These are phyloP conservation scores for Stentor coeruleus DNA, from an alignment of 73 alveolate species.

Conservation along the genomic window DNA sequence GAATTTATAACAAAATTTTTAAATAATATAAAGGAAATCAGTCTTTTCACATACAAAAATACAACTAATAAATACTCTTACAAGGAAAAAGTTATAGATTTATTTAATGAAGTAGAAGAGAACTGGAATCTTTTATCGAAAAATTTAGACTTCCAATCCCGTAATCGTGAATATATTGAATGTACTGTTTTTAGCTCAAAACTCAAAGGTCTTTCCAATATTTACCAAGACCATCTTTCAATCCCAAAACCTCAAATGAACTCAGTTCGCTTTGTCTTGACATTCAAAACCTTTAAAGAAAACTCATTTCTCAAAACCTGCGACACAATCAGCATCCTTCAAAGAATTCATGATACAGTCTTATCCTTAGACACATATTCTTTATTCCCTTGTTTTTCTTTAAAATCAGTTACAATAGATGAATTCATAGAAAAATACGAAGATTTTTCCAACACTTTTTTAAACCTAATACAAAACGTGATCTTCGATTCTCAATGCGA, in stretches of 20 bases:
- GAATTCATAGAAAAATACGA: constrained; percentile 33
- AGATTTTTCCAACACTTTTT: constrained; percentile 31
- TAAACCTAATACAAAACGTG: constrained; percentile 49
- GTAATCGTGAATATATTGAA: background rate
- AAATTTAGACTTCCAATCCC: background rate
- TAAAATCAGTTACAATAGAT: constrained; percentile 29
- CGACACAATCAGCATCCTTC: constrained; percentile 32
- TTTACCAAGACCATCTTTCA: background rate
- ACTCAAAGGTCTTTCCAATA: background rate
- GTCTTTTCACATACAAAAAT: background rate
- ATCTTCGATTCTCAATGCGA: constrained; percentile 62
- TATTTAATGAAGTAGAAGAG: background rate
- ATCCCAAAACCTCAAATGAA: background rate
- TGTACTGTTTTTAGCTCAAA: background rate
- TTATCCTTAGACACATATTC: constrained; percentile 23
- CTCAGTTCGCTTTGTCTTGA: background rate
- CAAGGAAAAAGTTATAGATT: background rate
- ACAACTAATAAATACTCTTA: background rate
- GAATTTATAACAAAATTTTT: background rate
- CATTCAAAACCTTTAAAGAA: background rate
- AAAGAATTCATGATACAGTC: constrained; percentile 34
- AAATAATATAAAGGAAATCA: background rate
- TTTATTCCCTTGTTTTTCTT: constrained; percentile 34
- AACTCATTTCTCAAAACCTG: constrained; percentile 28
- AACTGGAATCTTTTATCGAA: background rate